Evolutionary conservation across 306 rosid genomes (phyloP).

Genomic region (Quercus glauca): DNA sequence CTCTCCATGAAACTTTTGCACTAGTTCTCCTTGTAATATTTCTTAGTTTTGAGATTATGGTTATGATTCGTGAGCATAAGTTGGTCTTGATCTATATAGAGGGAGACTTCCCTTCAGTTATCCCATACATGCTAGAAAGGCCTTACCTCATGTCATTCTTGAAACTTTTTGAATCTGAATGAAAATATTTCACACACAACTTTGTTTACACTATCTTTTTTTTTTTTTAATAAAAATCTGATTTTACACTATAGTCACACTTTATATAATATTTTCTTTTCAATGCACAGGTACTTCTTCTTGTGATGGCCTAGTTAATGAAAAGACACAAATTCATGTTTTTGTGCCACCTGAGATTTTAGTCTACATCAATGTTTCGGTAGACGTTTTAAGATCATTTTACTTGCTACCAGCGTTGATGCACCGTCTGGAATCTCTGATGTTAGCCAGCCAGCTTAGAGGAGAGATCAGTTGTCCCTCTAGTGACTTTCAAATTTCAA

Average conservation of each 20-base stretch:
- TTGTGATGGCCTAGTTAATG: slow-evolving; percentile 27
- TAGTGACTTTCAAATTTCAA: slow-evolving; percentile 44
- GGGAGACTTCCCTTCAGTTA: too few relatives aligned
- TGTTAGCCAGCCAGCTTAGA: slow-evolving; percentile 91
- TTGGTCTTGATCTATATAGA: too few relatives aligned
- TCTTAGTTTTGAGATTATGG: too few relatives aligned
- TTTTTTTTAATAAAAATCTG: background rate
- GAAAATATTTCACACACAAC: background rate
- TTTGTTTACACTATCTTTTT: too few relatives aligned
- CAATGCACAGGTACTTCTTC: slow-evolving; percentile 33
- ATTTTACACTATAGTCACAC: background rate
- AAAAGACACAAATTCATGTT: slow-evolving; percentile 58
- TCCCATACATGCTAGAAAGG: too few relatives aligned
- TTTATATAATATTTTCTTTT: slow-evolving; percentile 18
- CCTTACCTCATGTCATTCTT: background rate
- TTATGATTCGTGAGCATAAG: too few relatives aligned
- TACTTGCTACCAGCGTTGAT: slow-evolving; percentile 83
- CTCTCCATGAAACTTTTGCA: background rate
- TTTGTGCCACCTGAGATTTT: slow-evolving; percentile 93
- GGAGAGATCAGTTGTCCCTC: slow-evolving; percentile 50
- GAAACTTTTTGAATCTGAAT: background rate
- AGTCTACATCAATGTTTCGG: slow-evolving; percentile 44
- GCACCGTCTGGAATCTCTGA: slow-evolving; percentile 77
- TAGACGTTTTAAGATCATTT: slow-evolving; percentile 60
- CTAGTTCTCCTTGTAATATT: too few relatives aligned